Evolutionary conservation across 2,329 filamentous ascomycete species (phyloP), one percentile per base, ranked within the genome.

Genomic region (Penicillium olsonii): DNA sequence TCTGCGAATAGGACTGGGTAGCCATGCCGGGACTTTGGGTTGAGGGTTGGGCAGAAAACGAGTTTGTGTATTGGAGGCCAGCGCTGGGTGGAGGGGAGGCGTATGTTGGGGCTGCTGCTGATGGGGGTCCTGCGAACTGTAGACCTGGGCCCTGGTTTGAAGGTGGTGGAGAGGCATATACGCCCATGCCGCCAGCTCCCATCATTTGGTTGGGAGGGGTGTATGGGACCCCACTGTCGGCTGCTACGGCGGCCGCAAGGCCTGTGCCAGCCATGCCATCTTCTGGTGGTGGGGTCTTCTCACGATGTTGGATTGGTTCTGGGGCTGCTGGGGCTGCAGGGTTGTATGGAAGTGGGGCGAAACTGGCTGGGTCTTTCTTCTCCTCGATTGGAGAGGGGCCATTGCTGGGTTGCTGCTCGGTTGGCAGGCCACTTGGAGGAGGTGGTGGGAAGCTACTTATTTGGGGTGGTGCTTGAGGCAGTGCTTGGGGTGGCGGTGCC

Each of bases 291-390:
- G 84, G 84, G 4, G 84, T 86, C 70, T 85, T 84, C 66, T 86
- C 83, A n/a, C 84, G 78, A 59, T 84, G 78, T 35, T 79, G 75
- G 44, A 86, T 84, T 2, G 81, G 82, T 61, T 87, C 84, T 6
- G 84, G 84, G 0, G 82, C 83, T n/a, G 82, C 75, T 18, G 84
- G 84, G 5, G 84, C 83, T 9, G 84, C 83, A 14, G 84, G 84
- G 56, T 86, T 86, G 62, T 87, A 87, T n/a, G 81, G 79, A 53
- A 84, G 73, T 3, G 81, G 80, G 2, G 76, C 66, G 51, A 74
- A 78, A 55, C 64, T 68, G 31, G 67, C 62, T 37, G 67, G 55
- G 26, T 64, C 55, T 53, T 63, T 60, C 38, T 64, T 56, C 22
- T 64, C 54, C 37, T 60, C 59, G 27, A 50, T 33, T 22, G 59